A percentile compares a stretch with the other conserved stretches of the same genome.
These are phyloP conservation scores for Echium plantagineum DNA, from an alignment of 257 asterid genomes.

Conservation along the genomic window DNA sequence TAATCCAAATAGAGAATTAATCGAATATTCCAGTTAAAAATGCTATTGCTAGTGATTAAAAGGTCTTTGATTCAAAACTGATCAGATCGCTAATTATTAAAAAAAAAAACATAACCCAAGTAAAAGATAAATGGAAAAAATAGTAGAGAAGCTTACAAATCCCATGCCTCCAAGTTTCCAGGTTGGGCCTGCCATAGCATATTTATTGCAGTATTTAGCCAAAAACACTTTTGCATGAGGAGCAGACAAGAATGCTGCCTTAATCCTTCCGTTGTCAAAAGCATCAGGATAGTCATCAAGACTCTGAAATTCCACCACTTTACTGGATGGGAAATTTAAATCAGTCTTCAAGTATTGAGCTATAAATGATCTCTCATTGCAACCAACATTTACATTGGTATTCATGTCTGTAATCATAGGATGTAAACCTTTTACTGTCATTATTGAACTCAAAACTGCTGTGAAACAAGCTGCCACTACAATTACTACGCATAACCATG, in stretches of 20 bases:
- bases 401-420: constrained; percentile 23
- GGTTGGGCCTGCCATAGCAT: constrained; percentile 32
- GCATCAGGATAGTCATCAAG: constrained; percentile 30
- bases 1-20: no score
- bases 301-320: constrained; percentile 20
- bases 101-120: no score
- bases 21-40: no score
- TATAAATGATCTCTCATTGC: constrained; percentile 41
- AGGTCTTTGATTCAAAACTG: no score
- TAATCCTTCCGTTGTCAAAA: constrained; percentile 33
- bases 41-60: no score
- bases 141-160: constrained; percentile 33
- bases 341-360: constrained; percentile 21
- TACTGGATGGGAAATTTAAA: constrained; percentile 27
- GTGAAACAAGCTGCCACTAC: constrained; percentile 44
- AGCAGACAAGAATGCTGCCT: constrained; percentile 52
- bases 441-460: constrained; percentile 44
- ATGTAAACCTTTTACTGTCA: constrained; percentile 45
- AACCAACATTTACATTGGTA: constrained; percentile 41
- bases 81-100: no score
- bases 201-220: constrained; percentile 38
- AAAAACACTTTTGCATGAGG: constrained; percentile 57
- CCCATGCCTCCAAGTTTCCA: constrained; percentile 62
- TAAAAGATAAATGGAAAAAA: not conserved
- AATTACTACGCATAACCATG: constrained; percentile 37